phyloP scores from a whole-genome alignment of 2,329 filamentous ascomycete genomes.

The Parascedosporium putredinis region DNA sequence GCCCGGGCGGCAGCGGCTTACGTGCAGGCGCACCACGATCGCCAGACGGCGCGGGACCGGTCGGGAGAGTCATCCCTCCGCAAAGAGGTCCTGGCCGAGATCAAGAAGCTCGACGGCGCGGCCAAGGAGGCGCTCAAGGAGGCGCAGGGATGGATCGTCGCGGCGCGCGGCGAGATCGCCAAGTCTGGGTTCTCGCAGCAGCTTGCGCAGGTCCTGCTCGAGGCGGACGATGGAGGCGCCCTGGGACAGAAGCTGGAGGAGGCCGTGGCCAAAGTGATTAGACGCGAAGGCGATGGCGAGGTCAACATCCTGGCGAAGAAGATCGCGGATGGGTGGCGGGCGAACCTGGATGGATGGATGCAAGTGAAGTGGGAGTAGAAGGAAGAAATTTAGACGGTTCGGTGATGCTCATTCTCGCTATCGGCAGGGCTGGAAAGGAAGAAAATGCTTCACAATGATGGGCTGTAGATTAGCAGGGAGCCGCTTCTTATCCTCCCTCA shows the following conservation, averaged over 20 bases:
- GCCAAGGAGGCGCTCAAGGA: slow-evolving; percentile 22
- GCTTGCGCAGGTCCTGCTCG: slow-evolving; percentile 30
- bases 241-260: slow-evolving; percentile 60
- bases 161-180: slow-evolving; percentile 20
- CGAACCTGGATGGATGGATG: slow-evolving; percentile 17
- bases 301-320: slow-evolving; percentile 12
- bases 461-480: too few relatives aligned
- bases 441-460: too few relatives aligned
- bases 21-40: slow-evolving; percentile 25
- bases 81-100: slow-evolving; percentile 24
- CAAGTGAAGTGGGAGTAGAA: slow-evolving; percentile 16
- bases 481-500: too few relatives aligned
- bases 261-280: slow-evolving; percentile 61
- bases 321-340: slow-evolving; percentile 15
- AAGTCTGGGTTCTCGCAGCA: slow-evolving; percentile 17
- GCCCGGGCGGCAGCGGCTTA: slow-evolving; percentile 21
- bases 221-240: slow-evolving; percentile 80
- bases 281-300: slow-evolving; percentile 6
- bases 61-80: slow-evolving; percentile 18
- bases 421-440: neutral
- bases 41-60: slow-evolving; percentile 24
- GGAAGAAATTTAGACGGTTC: too few relatives aligned
- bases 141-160: slow-evolving; percentile 20
- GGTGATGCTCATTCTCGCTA: neutral
- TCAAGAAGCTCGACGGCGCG: slow-evolving; percentile 22